Conservation (phyloP, 768 basidiomycete genomes). For the Lentinula guzmanii region DNA sequence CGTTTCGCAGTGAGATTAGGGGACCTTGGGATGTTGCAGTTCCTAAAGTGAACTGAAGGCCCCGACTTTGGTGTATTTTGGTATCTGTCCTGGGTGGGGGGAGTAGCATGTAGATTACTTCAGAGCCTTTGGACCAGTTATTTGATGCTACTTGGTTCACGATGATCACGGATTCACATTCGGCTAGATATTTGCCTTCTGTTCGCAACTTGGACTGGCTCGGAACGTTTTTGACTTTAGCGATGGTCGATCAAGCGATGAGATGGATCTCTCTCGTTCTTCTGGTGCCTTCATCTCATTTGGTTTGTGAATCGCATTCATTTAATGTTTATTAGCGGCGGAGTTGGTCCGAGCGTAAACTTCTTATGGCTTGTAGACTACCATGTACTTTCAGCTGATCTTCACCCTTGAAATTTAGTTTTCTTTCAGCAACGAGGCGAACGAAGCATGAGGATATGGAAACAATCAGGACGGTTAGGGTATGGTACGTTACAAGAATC, state of each 20-base stretch:
- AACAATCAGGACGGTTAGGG: not conserved
- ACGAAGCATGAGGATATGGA: not conserved
- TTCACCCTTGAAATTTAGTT: not conserved
- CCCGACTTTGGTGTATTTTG: too few relatives aligned
- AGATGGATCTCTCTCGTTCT: not conserved
- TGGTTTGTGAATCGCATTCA: not conserved
- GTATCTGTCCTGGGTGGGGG: not conserved
- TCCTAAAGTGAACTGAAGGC: constrained; percentile 50
- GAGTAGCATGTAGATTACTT: not conserved
- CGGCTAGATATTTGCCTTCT: constrained; percentile 4
- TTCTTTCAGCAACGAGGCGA: not conserved
- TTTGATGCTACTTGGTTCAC: not conserved
- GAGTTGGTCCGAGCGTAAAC: constrained; percentile 1
- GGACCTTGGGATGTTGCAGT: constrained; percentile 90
- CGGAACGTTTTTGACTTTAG: constrained; percentile 4
- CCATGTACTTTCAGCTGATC: not conserved
- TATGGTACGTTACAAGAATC: not conserved
- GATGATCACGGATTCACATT: constrained; percentile 6
- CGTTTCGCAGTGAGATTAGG: constrained; percentile 67
- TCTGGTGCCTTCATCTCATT: constrained; percentile 2
- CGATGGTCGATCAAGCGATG: not conserved
- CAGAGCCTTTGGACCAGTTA: too few relatives aligned
- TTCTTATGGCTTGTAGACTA: not conserved
- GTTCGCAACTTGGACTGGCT: not conserved
- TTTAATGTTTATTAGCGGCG: not conserved